These are phyloP conservation scores for Fusarium begoniae DNA, from an alignment of 2,329 filamentous ascomycete genomes.

Conservation along the genomic window DNA sequence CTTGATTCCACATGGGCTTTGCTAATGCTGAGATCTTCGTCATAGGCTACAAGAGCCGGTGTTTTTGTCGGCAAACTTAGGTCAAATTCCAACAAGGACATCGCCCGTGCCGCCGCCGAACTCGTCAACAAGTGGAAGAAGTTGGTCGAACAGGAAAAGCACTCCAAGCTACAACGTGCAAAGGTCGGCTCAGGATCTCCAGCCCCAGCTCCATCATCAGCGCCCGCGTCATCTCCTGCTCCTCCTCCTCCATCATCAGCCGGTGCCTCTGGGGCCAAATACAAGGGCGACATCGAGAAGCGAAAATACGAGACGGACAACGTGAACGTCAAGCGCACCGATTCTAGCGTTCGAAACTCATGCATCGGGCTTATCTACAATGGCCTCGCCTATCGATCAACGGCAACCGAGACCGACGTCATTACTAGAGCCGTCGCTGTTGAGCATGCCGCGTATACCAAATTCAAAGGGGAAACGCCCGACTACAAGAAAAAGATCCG, in stretches of 20 bases:
- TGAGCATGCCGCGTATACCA: constrained; percentile 78
- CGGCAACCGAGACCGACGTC: constrained; percentile 75
- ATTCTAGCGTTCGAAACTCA: constrained; percentile 77
- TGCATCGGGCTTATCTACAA: constrained; percentile 95
- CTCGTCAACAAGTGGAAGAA: constrained; percentile 91
- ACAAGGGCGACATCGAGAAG: constrained; percentile 76
- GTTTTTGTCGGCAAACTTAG: constrained; percentile 85
- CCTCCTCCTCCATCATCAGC: constrained; percentile 54
- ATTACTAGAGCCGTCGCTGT: constrained; percentile 82
- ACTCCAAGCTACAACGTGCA: constrained; percentile 54
- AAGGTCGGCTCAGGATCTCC: constrained; percentile 52
- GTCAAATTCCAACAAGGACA: constrained; percentile 81
- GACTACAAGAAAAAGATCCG: constrained; percentile 90
- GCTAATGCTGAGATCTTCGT: constrained; percentile 20
- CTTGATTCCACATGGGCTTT: neutral
- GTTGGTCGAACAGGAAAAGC: constrained; percentile 74
- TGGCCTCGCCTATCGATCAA: constrained; percentile 77
- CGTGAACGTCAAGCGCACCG: constrained; percentile 80
- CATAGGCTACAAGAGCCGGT: constrained; percentile 84
- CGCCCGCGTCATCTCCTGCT: constrained; percentile 61
- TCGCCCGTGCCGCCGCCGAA: constrained; percentile 79
- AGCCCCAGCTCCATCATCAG: constrained; percentile 60
- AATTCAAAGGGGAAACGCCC: constrained; percentile 74
- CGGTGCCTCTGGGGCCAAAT: constrained; percentile 57
- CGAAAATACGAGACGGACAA: constrained; percentile 84